Evolutionary conservation across 805 yeast genomes (phyloP).

Genomic region (Saccharomycopsis malanga): DNA sequence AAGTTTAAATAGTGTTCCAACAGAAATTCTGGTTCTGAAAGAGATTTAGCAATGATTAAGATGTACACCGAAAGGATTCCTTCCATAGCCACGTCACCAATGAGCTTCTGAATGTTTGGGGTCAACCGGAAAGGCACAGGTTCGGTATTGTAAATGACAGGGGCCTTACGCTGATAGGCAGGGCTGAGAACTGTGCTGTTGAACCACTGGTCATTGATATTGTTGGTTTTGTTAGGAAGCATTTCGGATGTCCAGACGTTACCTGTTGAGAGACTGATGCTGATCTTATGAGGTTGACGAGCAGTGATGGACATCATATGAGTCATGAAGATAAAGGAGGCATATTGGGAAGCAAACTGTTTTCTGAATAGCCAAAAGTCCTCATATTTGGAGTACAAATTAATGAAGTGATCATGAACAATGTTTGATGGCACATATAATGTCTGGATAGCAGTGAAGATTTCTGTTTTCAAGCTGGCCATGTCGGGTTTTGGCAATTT

Average conservation of each 20-base stretch:
- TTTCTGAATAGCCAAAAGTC: slow-evolving; percentile 97
- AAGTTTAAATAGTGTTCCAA: slow-evolving; percentile 82
- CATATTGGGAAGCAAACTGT: slow-evolving; percentile 91
- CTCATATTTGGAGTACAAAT: slow-evolving; percentile 67
- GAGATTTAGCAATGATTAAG: slow-evolving; percentile 76
- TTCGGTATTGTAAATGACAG: slow-evolving; percentile 87
- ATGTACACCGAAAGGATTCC: slow-evolving; percentile 84
- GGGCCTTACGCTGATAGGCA: slow-evolving; percentile 29
- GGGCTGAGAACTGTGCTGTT: slow-evolving; percentile 37
- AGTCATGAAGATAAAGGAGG: slow-evolving; percentile 85
- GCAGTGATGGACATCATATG: slow-evolving; percentile 90
- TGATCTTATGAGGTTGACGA: slow-evolving; percentile 90
- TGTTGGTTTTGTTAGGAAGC: slow-evolving; percentile 60
- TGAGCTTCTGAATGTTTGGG: slow-evolving; percentile 87
- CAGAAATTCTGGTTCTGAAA: slow-evolving; percentile 87
- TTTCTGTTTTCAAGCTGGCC: slow-evolving; percentile 73
- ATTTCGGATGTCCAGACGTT: slow-evolving; percentile 90
- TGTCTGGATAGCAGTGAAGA: slow-evolving; percentile 77
- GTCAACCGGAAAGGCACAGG: slow-evolving; percentile 94
- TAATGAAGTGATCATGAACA: slow-evolving; percentile 67
- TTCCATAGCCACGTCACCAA: slow-evolving; percentile 88
- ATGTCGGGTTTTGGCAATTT: slow-evolving; percentile 91
- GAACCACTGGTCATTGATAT: slow-evolving; percentile 25
- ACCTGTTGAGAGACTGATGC: slow-evolving; percentile 74
- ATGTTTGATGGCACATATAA: slow-evolving; percentile 79